phyloP scores from a whole-genome alignment of 2,329 filamentous ascomycete species.

The Paecilomyces niveus region DNA sequence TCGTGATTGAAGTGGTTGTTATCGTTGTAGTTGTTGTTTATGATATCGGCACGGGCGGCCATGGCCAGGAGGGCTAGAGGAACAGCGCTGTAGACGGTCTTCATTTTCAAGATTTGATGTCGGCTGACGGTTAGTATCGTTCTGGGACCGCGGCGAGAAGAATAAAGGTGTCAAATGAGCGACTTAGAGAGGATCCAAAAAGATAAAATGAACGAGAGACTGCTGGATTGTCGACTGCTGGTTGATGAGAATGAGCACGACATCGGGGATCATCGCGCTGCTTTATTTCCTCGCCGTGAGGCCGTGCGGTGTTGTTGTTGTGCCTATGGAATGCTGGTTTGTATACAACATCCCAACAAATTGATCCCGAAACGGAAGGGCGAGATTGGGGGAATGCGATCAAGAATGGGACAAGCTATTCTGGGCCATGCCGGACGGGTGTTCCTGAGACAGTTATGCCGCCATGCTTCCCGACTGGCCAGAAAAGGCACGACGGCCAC shows the following conservation, averaged over 20 bases:
- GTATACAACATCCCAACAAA: conserved; percentile 5
- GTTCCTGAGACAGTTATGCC: background rate
- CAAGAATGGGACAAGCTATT: conserved; percentile 4
- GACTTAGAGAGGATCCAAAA: conserved; percentile 1
- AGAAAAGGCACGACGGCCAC: background rate
- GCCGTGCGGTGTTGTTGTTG: background rate
- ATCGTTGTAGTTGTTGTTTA: conserved; percentile 2
- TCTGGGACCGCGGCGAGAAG: background rate
- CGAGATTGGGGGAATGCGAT: conserved; percentile 5
- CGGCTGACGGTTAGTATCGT: conserved; percentile 5
- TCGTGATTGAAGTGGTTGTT: too few relatives aligned
- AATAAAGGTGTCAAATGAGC: conserved; percentile 4
- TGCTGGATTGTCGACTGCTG: background rate
- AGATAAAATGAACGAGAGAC: background rate
- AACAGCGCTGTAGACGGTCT: conserved; percentile 27
- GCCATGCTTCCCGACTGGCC: background rate
- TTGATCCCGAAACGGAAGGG: background rate
- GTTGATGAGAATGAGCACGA: background rate
- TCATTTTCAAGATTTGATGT: conserved; percentile 19
- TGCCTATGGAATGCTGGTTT: background rate
- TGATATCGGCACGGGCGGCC: conserved; percentile 19
- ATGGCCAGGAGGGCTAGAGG: conserved; percentile 28
- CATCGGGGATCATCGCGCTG: conserved; percentile 1
- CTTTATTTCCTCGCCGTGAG: conserved; percentile 5
- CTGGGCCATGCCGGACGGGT: background rate